These are phyloP conservation scores for Picochlorum sp. DNA, from an alignment of 139 green algal genomes.

Conservation along the genomic window DNA sequence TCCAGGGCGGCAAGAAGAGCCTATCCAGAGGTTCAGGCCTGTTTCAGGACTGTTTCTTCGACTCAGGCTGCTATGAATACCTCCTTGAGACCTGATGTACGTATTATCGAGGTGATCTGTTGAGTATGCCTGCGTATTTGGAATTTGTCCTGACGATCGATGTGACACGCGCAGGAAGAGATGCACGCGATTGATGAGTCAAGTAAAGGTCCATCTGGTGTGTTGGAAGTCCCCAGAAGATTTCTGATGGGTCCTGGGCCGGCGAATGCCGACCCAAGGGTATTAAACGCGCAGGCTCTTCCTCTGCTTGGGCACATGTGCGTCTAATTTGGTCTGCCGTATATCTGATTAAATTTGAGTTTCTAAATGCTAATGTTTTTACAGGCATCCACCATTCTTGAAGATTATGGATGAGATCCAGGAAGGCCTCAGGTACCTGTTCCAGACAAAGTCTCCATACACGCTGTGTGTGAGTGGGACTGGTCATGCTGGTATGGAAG, in stretches of 20 bases:
- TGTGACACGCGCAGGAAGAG: not conserved
- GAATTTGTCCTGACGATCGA: too few relatives aligned
- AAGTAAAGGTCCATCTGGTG: constrained; percentile 19
- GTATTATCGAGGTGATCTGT: not conserved
- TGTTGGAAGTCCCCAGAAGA: constrained; percentile 48
- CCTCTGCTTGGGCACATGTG: constrained; percentile 77
- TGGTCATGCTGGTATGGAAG: constrained; percentile 87
- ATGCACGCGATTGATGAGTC: constrained; percentile 16
- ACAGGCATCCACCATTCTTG: constrained; percentile 81
- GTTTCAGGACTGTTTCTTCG: constrained; percentile 1
- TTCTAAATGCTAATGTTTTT: not conserved
- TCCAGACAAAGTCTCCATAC: constrained; percentile 78
- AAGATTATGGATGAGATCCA: constrained; percentile 85
- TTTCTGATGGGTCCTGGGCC: constrained; percentile 81
- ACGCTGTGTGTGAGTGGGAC: constrained; percentile 75
- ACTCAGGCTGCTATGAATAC: not conserved
- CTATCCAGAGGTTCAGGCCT: constrained; percentile 2
- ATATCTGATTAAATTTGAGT: not conserved
- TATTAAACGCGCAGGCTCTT: constrained; percentile 66
- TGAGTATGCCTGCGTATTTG: not conserved
- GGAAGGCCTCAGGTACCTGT: constrained; percentile 66
- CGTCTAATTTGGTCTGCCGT: not conserved
- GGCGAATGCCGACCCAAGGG: constrained; percentile 67
- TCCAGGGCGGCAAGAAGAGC: not conserved
- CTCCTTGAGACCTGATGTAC: not conserved